These are phyloP conservation scores for Yamadazyma akitaensis DNA, from an alignment of 805 yeast species.

Conservation along the genomic window DNA sequence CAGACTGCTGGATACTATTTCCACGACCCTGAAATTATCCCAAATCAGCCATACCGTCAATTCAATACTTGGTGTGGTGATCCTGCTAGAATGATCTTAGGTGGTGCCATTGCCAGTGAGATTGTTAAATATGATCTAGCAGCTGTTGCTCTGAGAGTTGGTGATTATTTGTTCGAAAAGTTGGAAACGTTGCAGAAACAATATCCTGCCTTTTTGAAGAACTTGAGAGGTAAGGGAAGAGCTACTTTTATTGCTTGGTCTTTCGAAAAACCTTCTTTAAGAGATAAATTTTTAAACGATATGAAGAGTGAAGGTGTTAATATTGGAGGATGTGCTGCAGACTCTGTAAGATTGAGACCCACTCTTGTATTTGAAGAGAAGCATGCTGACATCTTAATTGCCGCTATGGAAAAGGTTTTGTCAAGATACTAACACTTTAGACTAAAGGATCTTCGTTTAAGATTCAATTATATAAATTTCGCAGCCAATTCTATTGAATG, in stretches of 20 bases:
- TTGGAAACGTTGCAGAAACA: conserved; percentile 50
- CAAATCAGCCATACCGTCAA: conserved; percentile 79
- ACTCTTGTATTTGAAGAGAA: conserved; percentile 72
- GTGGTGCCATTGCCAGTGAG: conserved; percentile 70
- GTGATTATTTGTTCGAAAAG: conserved; percentile 59
- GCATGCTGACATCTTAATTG: conserved; percentile 68
- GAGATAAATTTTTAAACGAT: conserved; percentile 60
- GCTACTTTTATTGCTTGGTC: conserved; percentile 73
- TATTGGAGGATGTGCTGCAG: conserved; percentile 82
- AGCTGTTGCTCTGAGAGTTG: conserved; percentile 55
- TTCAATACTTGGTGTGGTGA: conserved; percentile 95
- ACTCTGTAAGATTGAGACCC: conserved; percentile 78
- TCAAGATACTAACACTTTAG: conserved; percentile 15
- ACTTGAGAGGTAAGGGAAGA: conserved; percentile 59
- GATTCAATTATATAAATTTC: background rate
- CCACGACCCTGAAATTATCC: conserved; percentile 69
- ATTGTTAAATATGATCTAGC: conserved; percentile 58
- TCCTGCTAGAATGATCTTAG: conserved; percentile 74
- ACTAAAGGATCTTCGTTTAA: background rate
- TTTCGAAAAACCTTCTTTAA: conserved; percentile 41
- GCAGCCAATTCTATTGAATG: background rate
- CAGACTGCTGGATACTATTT: conserved; percentile 87
- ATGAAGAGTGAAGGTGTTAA: conserved; percentile 68
- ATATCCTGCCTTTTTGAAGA: conserved; percentile 58
- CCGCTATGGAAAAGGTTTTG: conserved; percentile 37